Evolutionary conservation across 148 eudicot species (phyloP).

Genomic region (Fagopyrum homotropicum): DNA sequence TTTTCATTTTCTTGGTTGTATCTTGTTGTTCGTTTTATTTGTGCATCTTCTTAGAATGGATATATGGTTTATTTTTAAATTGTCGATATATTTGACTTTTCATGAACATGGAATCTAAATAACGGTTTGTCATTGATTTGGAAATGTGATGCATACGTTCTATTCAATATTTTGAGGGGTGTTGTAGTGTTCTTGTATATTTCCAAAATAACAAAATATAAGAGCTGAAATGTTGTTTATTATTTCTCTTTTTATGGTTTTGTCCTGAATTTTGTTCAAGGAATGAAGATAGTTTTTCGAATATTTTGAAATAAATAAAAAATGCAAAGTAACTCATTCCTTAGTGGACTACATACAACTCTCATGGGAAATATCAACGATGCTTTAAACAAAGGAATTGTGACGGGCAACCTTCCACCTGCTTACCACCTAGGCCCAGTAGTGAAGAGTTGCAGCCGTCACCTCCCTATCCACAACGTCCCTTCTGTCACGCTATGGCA

Average conservation of each 20-base stretch:
- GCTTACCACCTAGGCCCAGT: no score
- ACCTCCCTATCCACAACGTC: no score
- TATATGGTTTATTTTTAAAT: constrained; percentile 15
- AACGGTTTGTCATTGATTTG: not conserved
- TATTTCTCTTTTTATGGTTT: not conserved
- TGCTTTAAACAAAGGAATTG: constrained; percentile 30
- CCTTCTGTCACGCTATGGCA: no score
- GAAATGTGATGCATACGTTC: not conserved
- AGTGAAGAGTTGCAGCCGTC: no score
- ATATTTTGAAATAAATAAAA: constrained; percentile 32
- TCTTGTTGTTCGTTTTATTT: not conserved
- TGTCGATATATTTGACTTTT: constrained; percentile 21
- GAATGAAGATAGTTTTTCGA: constrained; percentile 33
- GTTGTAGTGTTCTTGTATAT: constrained; percentile 14
- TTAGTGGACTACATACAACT: constrained; percentile 23
- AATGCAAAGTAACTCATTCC: constrained; percentile 28
- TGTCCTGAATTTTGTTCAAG: constrained; percentile 11
- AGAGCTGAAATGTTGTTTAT: not conserved
- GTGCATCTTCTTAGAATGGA: constrained; percentile 1
- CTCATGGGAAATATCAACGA: constrained; percentile 22
- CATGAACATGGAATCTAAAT: not conserved
- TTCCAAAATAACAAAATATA: constrained; percentile 15
- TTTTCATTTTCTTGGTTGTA: not conserved
- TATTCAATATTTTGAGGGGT: not conserved
- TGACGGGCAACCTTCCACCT: not conserved